Base-by-base conservation (phyloP, 768 basidiomycete genomes). In the Tubosaeta brunneosetosa region DNA sequence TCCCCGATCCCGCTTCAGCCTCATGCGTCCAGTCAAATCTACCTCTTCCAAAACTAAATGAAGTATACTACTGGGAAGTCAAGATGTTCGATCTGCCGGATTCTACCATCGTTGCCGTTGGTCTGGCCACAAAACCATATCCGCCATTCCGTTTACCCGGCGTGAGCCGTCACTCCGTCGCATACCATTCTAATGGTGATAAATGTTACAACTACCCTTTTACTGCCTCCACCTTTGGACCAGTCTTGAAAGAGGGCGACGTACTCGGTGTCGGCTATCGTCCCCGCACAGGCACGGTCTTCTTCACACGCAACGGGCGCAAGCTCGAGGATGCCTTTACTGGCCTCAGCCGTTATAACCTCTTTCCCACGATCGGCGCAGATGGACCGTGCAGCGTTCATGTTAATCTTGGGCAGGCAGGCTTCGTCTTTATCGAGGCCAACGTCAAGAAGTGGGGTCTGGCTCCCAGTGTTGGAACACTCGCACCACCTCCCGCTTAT, bases 381-480 rank as follows among this genome's bases (percentile, higher is more conserved):
- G 91, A 95, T 64, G 94, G 95, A 0, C 91, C 95, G 6, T 95
- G 93, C 69, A 94, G 88, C 57, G 85, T 99, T 8, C 97, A 99
- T 61, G 91, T 97, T 64, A 99, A 99, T 68, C 81, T 99, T 13
- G 97, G 97, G 8, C 97, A 98, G 71, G 87, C 91, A 5, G 97
- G 97, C 5, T 99, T 99, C 66, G 97, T 98, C 36, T 98, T 97
- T 62, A 97, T 99, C 63, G 97, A 99, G 73, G 97, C 97, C 32
- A 97, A 99, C 66, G 97, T 99, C 56, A 99, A 99, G 80, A 98
- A 97, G 68, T 99, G 97, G 97, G 97, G 97, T 16, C 72, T 98
- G 31, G 97, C 97, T 32, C 97, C 97, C 8, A 97, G 94, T 67
- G 87, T 94, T 13, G 97, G 97, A 44, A 98, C 97, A 0, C 79